These are phyloP conservation scores for Lantana camara DNA, from an alignment of 257 asterid species.

Conservation along the genomic window DNA sequence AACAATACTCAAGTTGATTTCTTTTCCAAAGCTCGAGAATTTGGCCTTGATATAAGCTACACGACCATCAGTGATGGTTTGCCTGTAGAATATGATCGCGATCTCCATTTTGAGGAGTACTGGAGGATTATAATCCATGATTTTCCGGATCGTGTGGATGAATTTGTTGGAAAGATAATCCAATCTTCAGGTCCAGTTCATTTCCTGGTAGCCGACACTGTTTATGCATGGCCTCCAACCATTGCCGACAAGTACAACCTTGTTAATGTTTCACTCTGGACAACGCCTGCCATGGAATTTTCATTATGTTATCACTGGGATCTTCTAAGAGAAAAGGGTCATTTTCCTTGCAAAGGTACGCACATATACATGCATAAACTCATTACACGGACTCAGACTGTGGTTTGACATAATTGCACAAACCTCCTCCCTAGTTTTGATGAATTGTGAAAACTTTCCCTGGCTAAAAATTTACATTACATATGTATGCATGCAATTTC, in stretches of 20 bases:
- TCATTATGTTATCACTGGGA: constrained; percentile 45
- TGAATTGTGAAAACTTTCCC: too few relatives aligned
- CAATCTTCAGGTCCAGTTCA: constrained; percentile 25
- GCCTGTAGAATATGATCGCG: constrained; percentile 50
- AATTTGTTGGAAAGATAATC: constrained; percentile 39
- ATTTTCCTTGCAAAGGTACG: constrained; percentile 46
- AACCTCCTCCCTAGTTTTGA: too few relatives aligned
- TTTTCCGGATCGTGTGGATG: constrained; percentile 44
- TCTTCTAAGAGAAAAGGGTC: constrained; percentile 40
- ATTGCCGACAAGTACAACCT: constrained; percentile 46
- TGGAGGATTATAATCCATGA: constrained; percentile 33
- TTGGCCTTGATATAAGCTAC: constrained; percentile 52
- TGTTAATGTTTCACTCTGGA: constrained; percentile 51
- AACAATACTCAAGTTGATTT: background rate
- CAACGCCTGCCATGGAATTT: constrained; percentile 42
- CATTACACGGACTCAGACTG: too few relatives aligned
- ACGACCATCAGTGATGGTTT: constrained; percentile 49
- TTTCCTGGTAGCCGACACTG: constrained; percentile 54
- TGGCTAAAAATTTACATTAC: too few relatives aligned
- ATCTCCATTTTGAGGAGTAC: constrained; percentile 25
- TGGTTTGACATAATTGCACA: too few relatives aligned
- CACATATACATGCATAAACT: too few relatives aligned
- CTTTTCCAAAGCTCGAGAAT: constrained; percentile 26
- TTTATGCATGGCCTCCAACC: constrained; percentile 40
- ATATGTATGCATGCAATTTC: too few relatives aligned